Evolutionary conservation across 352 stramenopile species (phyloP).

Genomic region (Thalassiosira hispida): DNA sequence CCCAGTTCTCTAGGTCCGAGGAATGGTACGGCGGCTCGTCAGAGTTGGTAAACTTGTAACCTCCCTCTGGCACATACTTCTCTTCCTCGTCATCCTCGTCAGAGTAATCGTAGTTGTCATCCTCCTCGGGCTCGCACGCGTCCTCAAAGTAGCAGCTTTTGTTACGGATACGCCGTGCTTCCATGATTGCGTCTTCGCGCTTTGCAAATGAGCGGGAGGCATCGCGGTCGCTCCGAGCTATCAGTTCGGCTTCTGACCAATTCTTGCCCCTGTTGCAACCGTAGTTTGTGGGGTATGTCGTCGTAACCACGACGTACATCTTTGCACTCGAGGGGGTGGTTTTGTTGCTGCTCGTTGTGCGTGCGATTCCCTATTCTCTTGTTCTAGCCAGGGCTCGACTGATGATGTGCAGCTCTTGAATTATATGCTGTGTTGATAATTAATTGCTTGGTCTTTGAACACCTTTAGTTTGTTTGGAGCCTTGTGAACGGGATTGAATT

Average conservation of each 20-base stretch:
- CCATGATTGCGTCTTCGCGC: background rate
- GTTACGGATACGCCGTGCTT: background rate
- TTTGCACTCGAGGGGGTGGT: no score
- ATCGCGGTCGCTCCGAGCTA: background rate
- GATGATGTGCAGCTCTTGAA: no score
- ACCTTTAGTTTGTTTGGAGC: no score
- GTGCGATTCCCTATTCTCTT: no score
- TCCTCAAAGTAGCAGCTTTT: background rate
- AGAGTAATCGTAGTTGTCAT: background rate
- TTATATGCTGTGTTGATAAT: no score
- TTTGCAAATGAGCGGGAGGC: background rate
- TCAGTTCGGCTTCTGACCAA: conserved; percentile 5
- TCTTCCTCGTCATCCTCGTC: no score
- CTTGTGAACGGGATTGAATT: no score
- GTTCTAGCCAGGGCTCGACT: no score
- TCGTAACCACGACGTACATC: conserved; percentile 21
- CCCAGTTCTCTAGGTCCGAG: conserved; percentile 10
- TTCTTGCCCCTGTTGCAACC: conserved; percentile 5
- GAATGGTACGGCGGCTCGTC: conserved; percentile 15
- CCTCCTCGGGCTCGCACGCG: background rate
- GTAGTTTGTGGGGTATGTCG: conserved; percentile 20
- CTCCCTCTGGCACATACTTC: no score
- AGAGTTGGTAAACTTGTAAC: background rate
- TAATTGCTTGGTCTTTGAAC: no score
- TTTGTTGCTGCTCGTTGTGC: no score